Evolutionary conservation across 495 filamentous ascomycete genomes (phyloP).

Genomic region (Platismatia glauca): DNA sequence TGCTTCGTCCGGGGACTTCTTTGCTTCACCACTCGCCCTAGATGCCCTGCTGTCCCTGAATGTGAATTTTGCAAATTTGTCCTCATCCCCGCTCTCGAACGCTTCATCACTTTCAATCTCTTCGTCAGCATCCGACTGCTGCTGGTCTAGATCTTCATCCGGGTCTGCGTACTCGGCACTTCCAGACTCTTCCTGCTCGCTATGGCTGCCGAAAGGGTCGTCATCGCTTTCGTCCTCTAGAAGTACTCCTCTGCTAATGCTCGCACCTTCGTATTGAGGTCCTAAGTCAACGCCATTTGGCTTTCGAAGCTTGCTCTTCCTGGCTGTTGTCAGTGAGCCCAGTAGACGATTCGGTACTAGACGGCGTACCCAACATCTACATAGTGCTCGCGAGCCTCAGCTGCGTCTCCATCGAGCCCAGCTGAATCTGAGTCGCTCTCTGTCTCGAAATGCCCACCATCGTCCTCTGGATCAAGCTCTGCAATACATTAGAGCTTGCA

Average conservation of each 20-base stretch:
- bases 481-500: not conserved
- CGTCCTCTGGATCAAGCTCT: slow-evolving; percentile 89
- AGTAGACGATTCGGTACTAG: not conserved
- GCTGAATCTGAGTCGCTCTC: slow-evolving; percentile 40
- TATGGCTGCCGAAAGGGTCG: slow-evolving; percentile 22
- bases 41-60: slow-evolving; percentile 44
- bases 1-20: slow-evolving; percentile 7
- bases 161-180: slow-evolving; percentile 36
- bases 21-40: not conserved
- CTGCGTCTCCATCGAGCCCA: slow-evolving; percentile 33
- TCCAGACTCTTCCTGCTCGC: slow-evolving; percentile 28
- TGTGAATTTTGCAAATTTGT: slow-evolving; percentile 44
- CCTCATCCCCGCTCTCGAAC: slow-evolving; percentile 50
- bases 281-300: slow-evolving; percentile 56
- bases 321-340: slow-evolving; percentile 26
- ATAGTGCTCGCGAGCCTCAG: slow-evolving; percentile 73
- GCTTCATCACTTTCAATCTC: slow-evolving; percentile 58
- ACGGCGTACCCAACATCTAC: slow-evolving; percentile 61
- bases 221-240: slow-evolving; percentile 40
- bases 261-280: slow-evolving; percentile 71
- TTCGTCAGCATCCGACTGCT: slow-evolving; percentile 34
- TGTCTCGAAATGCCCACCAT: slow-evolving; percentile 45
- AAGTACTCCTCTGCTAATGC: slow-evolving; percentile 65
- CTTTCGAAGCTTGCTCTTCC: slow-evolving; percentile 79
- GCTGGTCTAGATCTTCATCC: slow-evolving; percentile 23